Evolutionary conservation across 176 grass and related monocot genomes (phyloP), one percentile per base, ranked within the genome.

Genomic region (Raddia distichophylla): DNA sequence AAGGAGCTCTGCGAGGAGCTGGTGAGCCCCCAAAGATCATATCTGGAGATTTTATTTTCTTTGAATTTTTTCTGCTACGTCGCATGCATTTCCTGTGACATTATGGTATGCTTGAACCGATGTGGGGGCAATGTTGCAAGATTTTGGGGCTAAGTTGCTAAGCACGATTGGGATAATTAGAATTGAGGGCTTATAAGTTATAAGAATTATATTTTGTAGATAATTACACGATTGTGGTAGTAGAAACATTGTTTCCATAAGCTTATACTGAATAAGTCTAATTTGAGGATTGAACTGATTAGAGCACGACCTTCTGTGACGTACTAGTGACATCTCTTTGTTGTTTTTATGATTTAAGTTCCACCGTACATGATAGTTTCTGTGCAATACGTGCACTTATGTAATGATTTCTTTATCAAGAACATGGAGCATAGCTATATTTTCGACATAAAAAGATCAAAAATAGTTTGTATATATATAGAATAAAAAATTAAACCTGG

Each of bases 1-100:
- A 99, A 95, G 79, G 79, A 90, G 27, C 84, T 99, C 45, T 99
- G 96, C 76, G 89, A 99, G 85, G 84, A 91, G 73, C 35, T 91
- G 89, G 93, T 95, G 80, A 91, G 91, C 70, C 35, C 64, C 27
- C 62, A 66, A n/a, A 64, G 6, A 59, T 57, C 17, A 6, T 9
- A 32, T 60, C 54, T 77, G 33, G 15, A 16, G 20, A 51, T 75
- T 20, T 27, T 84, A 40, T 55, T 11, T 73, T 8, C 7, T 20
- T 20, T 65, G 4, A 40, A 11, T 4, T 33, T 77, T 48, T 47
- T 49, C 5, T 64, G 14, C 7, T 2, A 2, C 15, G 19, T 33
- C 42, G 60, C 45, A 54, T 79, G 22, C 7, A 61, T 88, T 68
- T 0, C 20, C 10, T 80, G 46, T 60, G 65, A 20, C 55, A 6